Conservation (phyloP, 225 moss, liverwort and hornwort species). For the Sphagnum contortum region DNA sequence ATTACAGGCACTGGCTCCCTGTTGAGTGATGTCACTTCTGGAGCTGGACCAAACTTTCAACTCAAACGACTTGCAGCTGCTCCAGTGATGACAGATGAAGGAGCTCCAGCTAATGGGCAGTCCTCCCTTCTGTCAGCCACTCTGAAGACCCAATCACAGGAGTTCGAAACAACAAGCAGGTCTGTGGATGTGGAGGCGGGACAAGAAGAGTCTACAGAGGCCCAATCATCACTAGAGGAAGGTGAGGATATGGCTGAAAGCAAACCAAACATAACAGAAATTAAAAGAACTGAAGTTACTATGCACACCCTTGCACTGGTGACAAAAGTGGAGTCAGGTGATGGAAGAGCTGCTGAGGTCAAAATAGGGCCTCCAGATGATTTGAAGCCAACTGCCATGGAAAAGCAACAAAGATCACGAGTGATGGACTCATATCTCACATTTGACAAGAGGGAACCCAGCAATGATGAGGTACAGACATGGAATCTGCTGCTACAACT, state of each 20-base stretch:
- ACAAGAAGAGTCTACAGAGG: constrained; percentile 23
- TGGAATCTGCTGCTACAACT: neutral
- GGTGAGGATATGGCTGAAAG: constrained; percentile 30
- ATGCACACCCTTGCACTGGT: neutral
- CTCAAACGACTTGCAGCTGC: constrained; percentile 6
- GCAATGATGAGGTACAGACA: constrained; percentile 31
- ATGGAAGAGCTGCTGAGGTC: neutral
- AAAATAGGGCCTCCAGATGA: constrained; percentile 17
- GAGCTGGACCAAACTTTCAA: constrained; percentile 16
- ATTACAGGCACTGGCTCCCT: constrained; percentile 50
- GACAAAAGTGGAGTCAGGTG: constrained; percentile 3
- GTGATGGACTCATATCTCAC: constrained; percentile 19
- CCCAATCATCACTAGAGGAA: constrained; percentile 12
- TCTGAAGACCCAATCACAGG: constrained; percentile 21
- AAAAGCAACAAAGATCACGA: constrained; percentile 28
- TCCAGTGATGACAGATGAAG: constrained; percentile 2
- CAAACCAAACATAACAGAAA: constrained; percentile 1
- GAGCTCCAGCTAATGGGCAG: constrained; percentile 4
- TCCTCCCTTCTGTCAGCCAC: constrained; percentile 8
- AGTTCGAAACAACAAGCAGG: constrained; percentile 5
- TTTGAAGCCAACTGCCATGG: constrained; percentile 18
- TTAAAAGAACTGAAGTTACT: neutral
- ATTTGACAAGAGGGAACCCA: constrained; percentile 21
- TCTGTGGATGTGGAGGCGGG: constrained; percentile 5
- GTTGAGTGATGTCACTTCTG: constrained; percentile 55